Evolutionary conservation across 257 asterid species (phyloP), one percentile per base, ranked within the genome.

Genomic region (Marsdenia floribunda): DNA sequence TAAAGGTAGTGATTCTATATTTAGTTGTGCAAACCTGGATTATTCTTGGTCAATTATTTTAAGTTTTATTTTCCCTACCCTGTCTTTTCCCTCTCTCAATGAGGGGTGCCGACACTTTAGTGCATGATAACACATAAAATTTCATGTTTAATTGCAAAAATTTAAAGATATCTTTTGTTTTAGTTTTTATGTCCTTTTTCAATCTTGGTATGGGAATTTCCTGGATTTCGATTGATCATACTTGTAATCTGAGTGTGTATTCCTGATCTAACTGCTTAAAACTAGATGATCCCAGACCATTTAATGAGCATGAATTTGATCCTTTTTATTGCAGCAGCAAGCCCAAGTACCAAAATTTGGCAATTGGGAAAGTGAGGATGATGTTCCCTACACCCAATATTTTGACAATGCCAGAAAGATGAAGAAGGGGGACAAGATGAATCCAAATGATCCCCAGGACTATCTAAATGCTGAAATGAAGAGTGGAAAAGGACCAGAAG

Each of bases 361-460:
- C 73, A 80, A 90, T 83, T 89, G 91, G 97, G 98, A 89, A 77
- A 78, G 85, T 21, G 93, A 88, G 55, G 96, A 88, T 72, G 85
- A 83, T 81, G 82, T 88, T 58, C 93, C 87, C 22, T 89, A 90
- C 82, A 82, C 94, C n/a, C 70, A 68, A 24, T 88, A 81, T 70
- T 92, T 89, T 22, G 97, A 90, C 73, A 88, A 86, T 79, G 91
- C 94, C 10, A 78, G 89, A 75, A 89, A 86, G 81, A 88, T 71
- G 21, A 88, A 82, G 81, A 82, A 79, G 75, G 82, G 83, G 71
- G 83, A 76, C 49, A 88, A 79, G 55, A 70, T 76, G 77, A 73
- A 83, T 79, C 88, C 91, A 77, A 84, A 50, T 72, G 86, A 87
- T 75, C 86, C 81, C 59, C 88, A 74, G 21, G 87, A 82, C 15